A percentile compares a stretch with the other conserved stretches of the same genome.
Evolutionary conservation across 73 alveolate genomes (phyloP).

Genomic region (Symbiodinium pilosum): DNA sequence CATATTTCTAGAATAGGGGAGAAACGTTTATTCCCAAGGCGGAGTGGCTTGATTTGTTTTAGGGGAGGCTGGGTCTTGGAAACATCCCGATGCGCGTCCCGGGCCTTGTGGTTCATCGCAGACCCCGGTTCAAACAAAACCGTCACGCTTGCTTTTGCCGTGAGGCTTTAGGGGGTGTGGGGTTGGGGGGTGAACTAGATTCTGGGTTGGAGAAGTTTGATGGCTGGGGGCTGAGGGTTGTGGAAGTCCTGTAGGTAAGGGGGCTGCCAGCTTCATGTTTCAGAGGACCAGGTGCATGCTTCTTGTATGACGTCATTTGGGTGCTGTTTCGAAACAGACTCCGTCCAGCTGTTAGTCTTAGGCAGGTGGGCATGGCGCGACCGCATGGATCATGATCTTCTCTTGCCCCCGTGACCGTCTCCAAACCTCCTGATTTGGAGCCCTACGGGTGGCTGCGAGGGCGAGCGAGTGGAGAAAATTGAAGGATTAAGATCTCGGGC

Average conservation of each 20-base stretch:
- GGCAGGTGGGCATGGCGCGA: not conserved
- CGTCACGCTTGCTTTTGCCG: not conserved
- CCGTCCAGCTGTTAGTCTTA: no score
- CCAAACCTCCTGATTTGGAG: not conserved
- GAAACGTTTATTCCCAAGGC: no score
- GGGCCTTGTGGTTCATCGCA: constrained; percentile 4
- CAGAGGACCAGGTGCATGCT: no score
- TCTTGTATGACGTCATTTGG: no score
- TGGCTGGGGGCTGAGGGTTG: no score
- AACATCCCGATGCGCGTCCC: not conserved
- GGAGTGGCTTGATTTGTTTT: no score
- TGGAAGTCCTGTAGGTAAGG: no score
- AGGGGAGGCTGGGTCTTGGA: no score
- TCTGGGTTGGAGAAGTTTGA: not conserved
- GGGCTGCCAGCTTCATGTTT: no score
- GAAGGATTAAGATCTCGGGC: not conserved
- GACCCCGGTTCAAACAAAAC: not conserved
- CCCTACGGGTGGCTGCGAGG: not conserved
- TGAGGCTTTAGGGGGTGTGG: no score
- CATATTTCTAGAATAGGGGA: no score
- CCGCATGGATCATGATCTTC: not conserved
- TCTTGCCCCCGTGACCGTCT: not conserved
- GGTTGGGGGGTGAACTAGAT: not conserved
- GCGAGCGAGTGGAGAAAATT: not conserved
- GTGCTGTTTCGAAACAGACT: no score